Percentiles rank a stretch among this genome's conserved stretches.
These are phyloP conservation scores for Populus hybrid DNA, from an alignment of 441 rosid genomes.

Conservation along the genomic window DNA sequence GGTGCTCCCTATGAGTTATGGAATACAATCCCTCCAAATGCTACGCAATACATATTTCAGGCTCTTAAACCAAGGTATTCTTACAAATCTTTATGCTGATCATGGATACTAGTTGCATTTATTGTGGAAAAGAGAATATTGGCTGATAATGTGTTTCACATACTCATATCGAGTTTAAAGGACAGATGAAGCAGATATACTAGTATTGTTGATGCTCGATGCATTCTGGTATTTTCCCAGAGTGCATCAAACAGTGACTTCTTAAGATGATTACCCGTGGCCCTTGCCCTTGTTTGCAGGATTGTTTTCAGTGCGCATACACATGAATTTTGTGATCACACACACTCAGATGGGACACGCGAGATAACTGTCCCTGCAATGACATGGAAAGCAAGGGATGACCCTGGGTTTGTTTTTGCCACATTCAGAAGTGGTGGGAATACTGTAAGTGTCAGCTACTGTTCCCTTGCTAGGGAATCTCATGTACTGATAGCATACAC, in stretches of 20 bases:
- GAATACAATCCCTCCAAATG: slow-evolving; percentile 50
- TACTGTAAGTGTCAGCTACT: slow-evolving; percentile 43
- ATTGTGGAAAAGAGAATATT: not conserved
- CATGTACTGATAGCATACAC: slow-evolving; percentile 30
- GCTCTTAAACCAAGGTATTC: slow-evolving; percentile 64
- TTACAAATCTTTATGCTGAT: not conserved
- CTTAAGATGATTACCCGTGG: not conserved
- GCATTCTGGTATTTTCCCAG: not conserved
- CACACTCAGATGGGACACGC: slow-evolving; percentile 55
- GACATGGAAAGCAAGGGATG: slow-evolving; percentile 57
- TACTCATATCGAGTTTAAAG: not conserved
- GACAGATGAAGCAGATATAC: not conserved
- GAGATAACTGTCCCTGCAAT: slow-evolving; percentile 58
- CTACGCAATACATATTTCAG: slow-evolving; percentile 60
- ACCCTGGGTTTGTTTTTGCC: slow-evolving; percentile 59
- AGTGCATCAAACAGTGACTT: not conserved
- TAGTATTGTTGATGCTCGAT: not conserved
- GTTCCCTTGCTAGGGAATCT: slow-evolving; percentile 56
- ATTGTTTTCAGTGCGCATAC: slow-evolving; percentile 58
- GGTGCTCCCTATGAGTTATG: slow-evolving; percentile 36
- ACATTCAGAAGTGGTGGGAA: slow-evolving; percentile 33
- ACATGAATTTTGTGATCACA: slow-evolving; percentile 46
- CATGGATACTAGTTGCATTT: not conserved
- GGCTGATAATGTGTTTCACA: not conserved
- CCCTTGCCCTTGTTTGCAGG: slow-evolving; percentile 29